Evolutionary conservation across 768 basidiomycete species (phyloP).

Genomic region (Boletus rubescentipes): DNA sequence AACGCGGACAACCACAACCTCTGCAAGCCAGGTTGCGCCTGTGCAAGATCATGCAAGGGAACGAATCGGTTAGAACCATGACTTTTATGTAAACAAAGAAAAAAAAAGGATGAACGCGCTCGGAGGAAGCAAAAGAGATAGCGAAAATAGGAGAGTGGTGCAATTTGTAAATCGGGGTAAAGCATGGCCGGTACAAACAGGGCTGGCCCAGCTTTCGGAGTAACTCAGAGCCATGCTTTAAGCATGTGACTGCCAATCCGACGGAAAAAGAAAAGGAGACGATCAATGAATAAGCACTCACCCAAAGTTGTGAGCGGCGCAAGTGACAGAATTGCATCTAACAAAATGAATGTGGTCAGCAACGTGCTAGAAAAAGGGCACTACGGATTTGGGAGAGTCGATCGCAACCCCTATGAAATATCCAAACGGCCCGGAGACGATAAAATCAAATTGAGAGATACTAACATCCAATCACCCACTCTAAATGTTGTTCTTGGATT

Average conservation of each 20-base stretch:
- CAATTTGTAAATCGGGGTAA: conserved; percentile 26
- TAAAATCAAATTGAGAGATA: conserved; percentile 29
- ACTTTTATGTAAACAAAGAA: conserved; percentile 14
- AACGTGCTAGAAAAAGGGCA: neutral
- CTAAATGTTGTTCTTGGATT: conserved; percentile 68
- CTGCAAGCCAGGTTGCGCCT: conserved; percentile 79
- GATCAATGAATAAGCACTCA: conserved; percentile 39
- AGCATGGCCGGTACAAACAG: conserved; percentile 20
- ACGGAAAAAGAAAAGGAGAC: conserved; percentile 6
- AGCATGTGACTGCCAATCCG: conserved; percentile 2
- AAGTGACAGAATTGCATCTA: conserved; percentile 67
- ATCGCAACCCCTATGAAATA: conserved; percentile 18
- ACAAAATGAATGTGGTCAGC: conserved; percentile 6
- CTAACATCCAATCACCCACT: conserved; percentile 77
- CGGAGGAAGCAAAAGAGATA: conserved; percentile 9
- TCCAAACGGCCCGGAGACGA: conserved; percentile 4
- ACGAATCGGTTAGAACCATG: conserved; percentile 47
- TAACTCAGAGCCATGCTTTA: neutral
- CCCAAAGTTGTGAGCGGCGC: conserved; percentile 86
- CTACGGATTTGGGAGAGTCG: conserved; percentile 9
- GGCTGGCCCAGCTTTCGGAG: neutral
- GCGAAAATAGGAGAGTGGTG: conserved; percentile 29
- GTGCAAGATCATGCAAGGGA: conserved; percentile 49
- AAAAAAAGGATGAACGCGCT: neutral
- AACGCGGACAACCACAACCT: conserved; percentile 68